A percentile compares a stretch with the other conserved stretches of the same genome.
Conservation (phyloP, 2,329 filamentous ascomycete genomes). For the Penicillium brevicompactum region DNA sequence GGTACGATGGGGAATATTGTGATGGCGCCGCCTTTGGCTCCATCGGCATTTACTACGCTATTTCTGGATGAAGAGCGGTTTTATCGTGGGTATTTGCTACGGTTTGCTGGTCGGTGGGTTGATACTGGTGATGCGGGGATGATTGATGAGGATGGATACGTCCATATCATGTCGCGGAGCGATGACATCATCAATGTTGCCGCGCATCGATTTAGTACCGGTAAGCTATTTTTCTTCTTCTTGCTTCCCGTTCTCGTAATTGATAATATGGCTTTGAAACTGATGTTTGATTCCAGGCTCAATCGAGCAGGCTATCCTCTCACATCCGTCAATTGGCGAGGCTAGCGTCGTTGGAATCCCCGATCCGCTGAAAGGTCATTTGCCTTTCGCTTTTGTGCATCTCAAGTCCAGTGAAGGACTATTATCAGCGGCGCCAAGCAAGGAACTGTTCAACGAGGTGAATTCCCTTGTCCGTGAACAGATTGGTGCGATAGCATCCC, state of each 20-base stretch:
- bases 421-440: conserved; percentile 37
- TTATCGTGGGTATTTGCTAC: conserved; percentile 79
- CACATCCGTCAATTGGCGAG: conserved; percentile 77
- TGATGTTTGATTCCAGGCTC: conserved; percentile 55
- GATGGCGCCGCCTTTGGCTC: conserved; percentile 76
- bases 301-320: conserved; percentile 88
- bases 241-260: neutral
- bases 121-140: conserved; percentile 91
- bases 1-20: conserved; percentile 92
- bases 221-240: conserved; percentile 47
- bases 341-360: conserved; percentile 85
- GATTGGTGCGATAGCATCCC: conserved; percentile 82
- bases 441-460: conserved; percentile 47
- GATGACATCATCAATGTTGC: conserved; percentile 98
- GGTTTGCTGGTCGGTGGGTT: conserved; percentile 80
- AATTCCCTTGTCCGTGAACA: conserved; percentile 68
- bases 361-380: conserved; percentile 82
- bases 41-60: conserved; percentile 80
- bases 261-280: too few species aligned
- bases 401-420: conserved; percentile 47
- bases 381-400: conserved; percentile 88
- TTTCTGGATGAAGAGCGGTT: conserved; percentile 87
- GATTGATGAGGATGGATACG: conserved; percentile 72
- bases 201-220: conserved; percentile 85
- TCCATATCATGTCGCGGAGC: conserved; percentile 64